Percentiles rank a stretch among this genome's conserved stretches.
Evolutionary conservation across 208 protist species (phyloP).

Genomic region (Wallacemonas sp.): DNA sequence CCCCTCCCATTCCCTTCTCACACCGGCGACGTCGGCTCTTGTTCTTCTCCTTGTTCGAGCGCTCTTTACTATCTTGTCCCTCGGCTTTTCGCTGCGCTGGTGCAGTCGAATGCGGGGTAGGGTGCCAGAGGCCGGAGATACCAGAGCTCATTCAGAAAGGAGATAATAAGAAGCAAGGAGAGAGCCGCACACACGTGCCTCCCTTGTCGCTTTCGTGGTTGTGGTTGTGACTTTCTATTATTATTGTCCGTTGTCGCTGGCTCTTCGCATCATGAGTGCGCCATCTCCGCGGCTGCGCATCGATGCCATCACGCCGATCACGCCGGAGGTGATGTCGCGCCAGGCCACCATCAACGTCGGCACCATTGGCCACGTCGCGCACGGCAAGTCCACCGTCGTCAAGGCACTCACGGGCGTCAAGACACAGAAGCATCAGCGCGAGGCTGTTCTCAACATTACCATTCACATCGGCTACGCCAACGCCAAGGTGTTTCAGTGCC

Average conservation of each 20-base stretch:
- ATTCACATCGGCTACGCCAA: constrained; percentile 99
- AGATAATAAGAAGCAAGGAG: no score
- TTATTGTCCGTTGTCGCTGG: no score
- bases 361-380: constrained; percentile 99
- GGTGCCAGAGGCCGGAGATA: no score
- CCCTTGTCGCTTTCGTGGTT: no score
- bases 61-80: no score
- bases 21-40: constrained; percentile 9
- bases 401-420: constrained; percentile 99
- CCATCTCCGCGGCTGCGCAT: constrained; percentile 42
- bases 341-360: constrained; percentile 99
- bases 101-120: no score
- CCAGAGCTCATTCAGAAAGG: no score
- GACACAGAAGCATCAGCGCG: constrained; percentile 99
- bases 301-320: constrained; percentile 91
- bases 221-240: background rate
- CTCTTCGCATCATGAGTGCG: background rate
- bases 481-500: constrained; percentile 97
- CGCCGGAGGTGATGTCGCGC: constrained; percentile 97
- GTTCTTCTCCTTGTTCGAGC: background rate
- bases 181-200: no score
- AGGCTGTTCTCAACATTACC: constrained; percentile 99
- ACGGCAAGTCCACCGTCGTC: constrained; percentile 99
- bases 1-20: background rate
- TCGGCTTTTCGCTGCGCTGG: no score